phyloP scores from a whole-genome alignment of 805 yeast genomes.

The Dipodascus albidus region DNA sequence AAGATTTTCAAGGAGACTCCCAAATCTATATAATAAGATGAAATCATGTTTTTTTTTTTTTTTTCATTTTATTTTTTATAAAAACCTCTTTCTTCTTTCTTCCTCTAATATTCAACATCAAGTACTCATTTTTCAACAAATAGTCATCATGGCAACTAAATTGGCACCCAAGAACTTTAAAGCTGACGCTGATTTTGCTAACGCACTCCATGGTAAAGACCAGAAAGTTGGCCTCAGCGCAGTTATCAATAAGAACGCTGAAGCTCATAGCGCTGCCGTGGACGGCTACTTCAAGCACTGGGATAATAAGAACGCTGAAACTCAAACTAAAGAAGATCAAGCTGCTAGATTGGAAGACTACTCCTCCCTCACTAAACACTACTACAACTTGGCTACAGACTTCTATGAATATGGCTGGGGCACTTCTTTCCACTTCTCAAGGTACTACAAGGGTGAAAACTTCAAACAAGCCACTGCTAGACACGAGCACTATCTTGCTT shows the following conservation, averaged over 20 bases:
- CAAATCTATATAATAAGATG: no score
- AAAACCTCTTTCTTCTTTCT: background rate
- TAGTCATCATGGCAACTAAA: constrained; percentile 12
- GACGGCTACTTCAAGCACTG: constrained; percentile 92
- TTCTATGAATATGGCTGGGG: constrained; percentile 99
- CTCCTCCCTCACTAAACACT: constrained; percentile 84
- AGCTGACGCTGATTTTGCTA: constrained; percentile 63
- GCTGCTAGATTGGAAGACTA: constrained; percentile 64
- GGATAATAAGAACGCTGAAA: constrained; percentile 74
- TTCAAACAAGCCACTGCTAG: constrained; percentile 86
- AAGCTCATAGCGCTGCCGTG: constrained; percentile 73
- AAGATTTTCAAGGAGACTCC: no score
- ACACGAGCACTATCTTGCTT: constrained; percentile 92
- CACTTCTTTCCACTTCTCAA: constrained; percentile 91
- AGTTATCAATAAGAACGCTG: constrained; percentile 60
- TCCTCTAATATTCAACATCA: background rate
- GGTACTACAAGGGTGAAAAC: constrained; percentile 88
- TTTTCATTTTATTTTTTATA: background rate
- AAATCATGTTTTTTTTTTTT: no score
- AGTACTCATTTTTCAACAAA: background rate
- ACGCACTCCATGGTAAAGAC: constrained; percentile 72
- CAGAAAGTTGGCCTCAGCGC: constrained; percentile 67
- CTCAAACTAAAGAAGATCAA: constrained; percentile 48
- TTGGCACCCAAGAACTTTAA: constrained; percentile 45
- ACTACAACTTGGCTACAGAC: constrained; percentile 94